Evolutionary conservation across 176 grass and related monocot genomes (phyloP), one percentile per base, ranked within the genome.

Genomic region (Raddia distichophylla): DNA sequence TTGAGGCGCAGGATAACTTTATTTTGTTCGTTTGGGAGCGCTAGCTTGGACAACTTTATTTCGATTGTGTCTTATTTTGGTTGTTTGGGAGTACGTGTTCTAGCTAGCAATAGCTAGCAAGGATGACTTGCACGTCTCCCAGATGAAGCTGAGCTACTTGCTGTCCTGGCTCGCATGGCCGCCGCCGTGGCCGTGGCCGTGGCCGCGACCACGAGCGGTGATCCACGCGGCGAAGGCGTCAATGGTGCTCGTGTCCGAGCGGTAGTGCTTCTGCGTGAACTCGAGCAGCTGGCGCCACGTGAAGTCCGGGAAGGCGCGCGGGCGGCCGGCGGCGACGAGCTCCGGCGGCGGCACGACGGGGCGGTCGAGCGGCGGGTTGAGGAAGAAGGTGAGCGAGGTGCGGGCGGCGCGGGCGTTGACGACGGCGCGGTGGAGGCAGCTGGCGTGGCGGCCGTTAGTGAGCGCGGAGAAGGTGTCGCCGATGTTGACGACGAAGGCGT

Each of bases 191-290:
- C 19, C 17, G 27, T 56, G 70, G 6, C 10, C n/a, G 0, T 51
- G 10, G 54, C 19, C 17, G 27, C 64, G 70, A 11, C 81, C 59
- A 17, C 55, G 18, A 18, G 2, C 10, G 84, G 2, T 10, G 84
- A 95, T 91, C 90, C 85, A 98, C 19, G 75, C 20, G 15, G 84
- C 71, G 87, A 98, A 95, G 55, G 93, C 86, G 43, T 98, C 89
- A 73, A 98, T 56, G 34, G 96, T 98, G 77, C 70, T 82, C 14
- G 70, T 79, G 87, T 95, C 93, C 0, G 96, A 86, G 1, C 93
- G 86, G 82, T 98, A 98, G 16, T 77, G 79, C 84, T 88, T 95
- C 85, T 95, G 93, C 55, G 93, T 95, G 93, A 98, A 98, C 69
- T 91, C 87, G 75, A 93, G 90, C 68, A 95, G 58, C 14, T 91